These are phyloP conservation scores for Cenococcum geophilum DNA, from an alignment of 495 filamentous ascomycete genomes.

Conservation along the genomic window DNA sequence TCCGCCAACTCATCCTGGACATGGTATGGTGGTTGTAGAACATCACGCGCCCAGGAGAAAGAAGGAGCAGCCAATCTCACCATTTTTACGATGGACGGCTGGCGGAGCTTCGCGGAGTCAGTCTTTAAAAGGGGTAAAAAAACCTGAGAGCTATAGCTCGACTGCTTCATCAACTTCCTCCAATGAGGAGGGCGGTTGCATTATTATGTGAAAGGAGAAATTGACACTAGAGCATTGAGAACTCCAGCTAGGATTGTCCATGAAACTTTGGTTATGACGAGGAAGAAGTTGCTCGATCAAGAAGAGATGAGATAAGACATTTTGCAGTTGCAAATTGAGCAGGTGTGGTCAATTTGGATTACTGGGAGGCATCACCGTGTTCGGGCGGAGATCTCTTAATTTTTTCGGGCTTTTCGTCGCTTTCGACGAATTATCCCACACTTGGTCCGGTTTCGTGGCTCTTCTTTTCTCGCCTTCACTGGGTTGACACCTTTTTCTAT, in stretches of 20 bases:
- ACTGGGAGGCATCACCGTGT: constrained; percentile 16
- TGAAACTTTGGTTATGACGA: not conserved
- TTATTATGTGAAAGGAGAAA: constrained; percentile 18
- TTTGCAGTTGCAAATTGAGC: not conserved
- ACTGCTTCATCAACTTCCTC: constrained; percentile 12
- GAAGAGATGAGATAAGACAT: not conserved
- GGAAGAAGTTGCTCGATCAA: not conserved
- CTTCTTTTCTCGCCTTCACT: constrained; percentile 11
- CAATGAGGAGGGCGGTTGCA: constrained; percentile 10
- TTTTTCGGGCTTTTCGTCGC: constrained; percentile 4
- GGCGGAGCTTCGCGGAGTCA: constrained; percentile 15
- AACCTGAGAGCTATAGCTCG: constrained; percentile 18
- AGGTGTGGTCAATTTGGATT: constrained; percentile 8
- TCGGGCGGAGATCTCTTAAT: constrained; percentile 5
- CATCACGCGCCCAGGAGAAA: not conserved
- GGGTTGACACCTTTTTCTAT: not conserved
- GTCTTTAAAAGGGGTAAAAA: constrained; percentile 30
- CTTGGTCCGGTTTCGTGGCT: constrained; percentile 12
- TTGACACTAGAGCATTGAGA: not conserved
- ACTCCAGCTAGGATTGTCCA: not conserved
- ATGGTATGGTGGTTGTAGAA: constrained; percentile 7
- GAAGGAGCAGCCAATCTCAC: constrained; percentile 5
- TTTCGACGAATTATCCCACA: constrained; percentile 8
- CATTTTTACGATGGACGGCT: constrained; percentile 27
- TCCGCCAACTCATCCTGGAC: constrained; percentile 9